A percentile compares a stretch with the other conserved stretches of the same genome.
Evolutionary conservation across 257 asterid species (phyloP).

Genomic region (Nicotiana otophora): DNA sequence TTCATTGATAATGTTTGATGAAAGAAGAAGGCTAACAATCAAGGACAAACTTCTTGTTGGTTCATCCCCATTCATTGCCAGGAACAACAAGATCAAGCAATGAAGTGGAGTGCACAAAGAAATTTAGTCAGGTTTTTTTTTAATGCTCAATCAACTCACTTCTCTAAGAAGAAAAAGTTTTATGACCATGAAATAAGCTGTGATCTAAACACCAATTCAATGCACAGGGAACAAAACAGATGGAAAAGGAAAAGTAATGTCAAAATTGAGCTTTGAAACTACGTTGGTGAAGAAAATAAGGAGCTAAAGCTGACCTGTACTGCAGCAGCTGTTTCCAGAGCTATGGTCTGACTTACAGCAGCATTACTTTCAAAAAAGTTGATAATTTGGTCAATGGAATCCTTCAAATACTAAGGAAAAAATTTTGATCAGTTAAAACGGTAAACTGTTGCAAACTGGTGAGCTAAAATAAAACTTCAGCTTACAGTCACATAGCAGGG

Average conservation of each 20-base stretch:
- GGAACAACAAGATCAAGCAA: background rate
- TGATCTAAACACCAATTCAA: background rate
- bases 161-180: background rate
- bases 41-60: background rate
- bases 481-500: slow-evolving; percentile 95
- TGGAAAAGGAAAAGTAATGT: background rate
- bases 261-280: background rate
- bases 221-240: background rate
- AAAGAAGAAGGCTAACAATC: background rate
- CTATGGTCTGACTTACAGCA: slow-evolving; percentile 83
- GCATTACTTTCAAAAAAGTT: slow-evolving; percentile 74
- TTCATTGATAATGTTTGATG: background rate
- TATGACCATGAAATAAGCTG: background rate
- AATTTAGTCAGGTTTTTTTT: background rate
- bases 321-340: slow-evolving; percentile 93
- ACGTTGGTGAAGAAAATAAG: slow-evolving; percentile 12
- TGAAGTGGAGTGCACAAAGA: background rate
- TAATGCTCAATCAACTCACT: background rate
- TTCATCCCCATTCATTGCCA: slow-evolving; percentile 6
- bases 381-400: slow-evolving; percentile 69
- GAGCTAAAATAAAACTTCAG: slow-evolving; percentile 16
- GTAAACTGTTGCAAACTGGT: background rate
- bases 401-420: slow-evolving; percentile 77
- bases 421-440: slow-evolving; percentile 8
- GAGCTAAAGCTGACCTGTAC: slow-evolving; percentile 66